These are phyloP conservation scores for Aschersonia sp. DNA, from an alignment of 2,329 filamentous ascomycete genomes.

Conservation along the genomic window DNA sequence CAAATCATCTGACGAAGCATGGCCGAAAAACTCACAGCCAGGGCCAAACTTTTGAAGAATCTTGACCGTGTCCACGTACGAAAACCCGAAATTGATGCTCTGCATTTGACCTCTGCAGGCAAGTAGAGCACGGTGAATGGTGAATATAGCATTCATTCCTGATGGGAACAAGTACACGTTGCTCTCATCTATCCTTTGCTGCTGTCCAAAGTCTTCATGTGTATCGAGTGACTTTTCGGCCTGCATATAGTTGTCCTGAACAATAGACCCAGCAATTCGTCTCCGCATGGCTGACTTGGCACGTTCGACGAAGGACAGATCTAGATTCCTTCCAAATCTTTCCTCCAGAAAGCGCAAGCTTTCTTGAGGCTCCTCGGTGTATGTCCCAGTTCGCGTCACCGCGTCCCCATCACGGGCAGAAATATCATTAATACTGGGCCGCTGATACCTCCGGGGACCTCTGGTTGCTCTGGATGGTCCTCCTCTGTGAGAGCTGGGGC, in stretches of 20 bases:
- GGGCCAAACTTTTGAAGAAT: constrained; percentile 89
- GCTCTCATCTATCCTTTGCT: constrained; percentile 58
- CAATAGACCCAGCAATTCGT: constrained; percentile 77
- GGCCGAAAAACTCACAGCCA: constrained; percentile 77
- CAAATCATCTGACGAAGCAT: constrained; percentile 61
- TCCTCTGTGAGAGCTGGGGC: constrained; percentile 11
- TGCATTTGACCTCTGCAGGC: constrained; percentile 47
- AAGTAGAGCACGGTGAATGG: constrained; percentile 63
- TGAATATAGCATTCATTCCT: constrained; percentile 94
- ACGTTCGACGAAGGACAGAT: constrained; percentile 61
- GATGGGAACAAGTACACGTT: constrained; percentile 82
- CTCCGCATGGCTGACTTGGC: constrained; percentile 77
- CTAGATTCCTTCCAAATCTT: constrained; percentile 82
- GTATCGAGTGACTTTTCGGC: constrained; percentile 10
- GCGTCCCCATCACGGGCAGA: constrained; percentile 4
- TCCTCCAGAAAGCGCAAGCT: constrained; percentile 79
- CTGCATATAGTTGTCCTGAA: constrained; percentile 46
- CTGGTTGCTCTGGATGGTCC: constrained; percentile 33
- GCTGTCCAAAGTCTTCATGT: constrained; percentile 34
- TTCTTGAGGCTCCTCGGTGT: constrained; percentile 38
- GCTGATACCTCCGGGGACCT: constrained; percentile 71
- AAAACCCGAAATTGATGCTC: constrained; percentile 91
- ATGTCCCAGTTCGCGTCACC: neutral
- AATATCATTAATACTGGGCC: constrained; percentile 19
- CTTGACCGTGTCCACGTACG: constrained; percentile 93